Evolutionary conservation across 2,329 filamentous ascomycete genomes (phyloP).

Genomic region (Dryadomyces quercus-mongolicae): DNA sequence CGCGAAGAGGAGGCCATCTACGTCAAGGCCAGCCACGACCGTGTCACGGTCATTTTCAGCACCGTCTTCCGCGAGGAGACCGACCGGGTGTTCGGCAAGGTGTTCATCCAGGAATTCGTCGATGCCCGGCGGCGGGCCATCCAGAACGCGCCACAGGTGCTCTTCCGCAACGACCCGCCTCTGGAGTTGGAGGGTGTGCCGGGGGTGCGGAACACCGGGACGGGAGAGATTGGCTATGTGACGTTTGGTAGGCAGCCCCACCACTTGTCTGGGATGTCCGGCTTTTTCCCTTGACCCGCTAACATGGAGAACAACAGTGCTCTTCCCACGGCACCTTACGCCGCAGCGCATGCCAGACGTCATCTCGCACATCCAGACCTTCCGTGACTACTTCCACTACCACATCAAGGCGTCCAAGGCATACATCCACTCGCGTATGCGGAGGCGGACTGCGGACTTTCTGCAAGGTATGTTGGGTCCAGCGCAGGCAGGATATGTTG

Average conservation of each 20-base stretch:
- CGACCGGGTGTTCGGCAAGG: slow-evolving; percentile 92
- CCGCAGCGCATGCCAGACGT: slow-evolving; percentile 83
- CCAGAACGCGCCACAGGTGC: slow-evolving; percentile 94
- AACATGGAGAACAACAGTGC: slow-evolving; percentile 43
- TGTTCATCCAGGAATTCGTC: slow-evolving; percentile 97
- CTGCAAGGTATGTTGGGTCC: slow-evolving; percentile 62
- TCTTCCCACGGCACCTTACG: slow-evolving; percentile 91
- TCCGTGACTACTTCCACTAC: slow-evolving; percentile 99
- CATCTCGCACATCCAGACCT: slow-evolving; percentile 98
- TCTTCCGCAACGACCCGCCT: slow-evolving; percentile 90
- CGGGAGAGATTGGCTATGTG: slow-evolving; percentile 88
- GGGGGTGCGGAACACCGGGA: slow-evolving; percentile 63
- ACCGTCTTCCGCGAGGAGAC: slow-evolving; percentile 97
- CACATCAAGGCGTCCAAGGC: slow-evolving; percentile 99
- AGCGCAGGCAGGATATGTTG: too few species aligned
- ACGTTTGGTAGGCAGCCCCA: slow-evolving; percentile 95
- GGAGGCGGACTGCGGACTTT: slow-evolving; percentile 94
- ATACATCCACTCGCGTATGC: slow-evolving; percentile 97
- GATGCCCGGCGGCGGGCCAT: slow-evolving; percentile 90
- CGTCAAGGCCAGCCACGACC: slow-evolving; percentile 91
- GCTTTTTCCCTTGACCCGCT: too few species aligned
- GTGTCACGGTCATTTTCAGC: slow-evolving; percentile 98
- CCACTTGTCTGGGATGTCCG: too few species aligned
- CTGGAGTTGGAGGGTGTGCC: slow-evolving; percentile 80
- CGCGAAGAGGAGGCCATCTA: slow-evolving; percentile 98